Percentiles rank a stretch among this genome's conserved stretches.
Evolutionary conservation across 2,329 filamentous ascomycete genomes (phyloP).

Genomic region (Fusarium transvaalense): DNA sequence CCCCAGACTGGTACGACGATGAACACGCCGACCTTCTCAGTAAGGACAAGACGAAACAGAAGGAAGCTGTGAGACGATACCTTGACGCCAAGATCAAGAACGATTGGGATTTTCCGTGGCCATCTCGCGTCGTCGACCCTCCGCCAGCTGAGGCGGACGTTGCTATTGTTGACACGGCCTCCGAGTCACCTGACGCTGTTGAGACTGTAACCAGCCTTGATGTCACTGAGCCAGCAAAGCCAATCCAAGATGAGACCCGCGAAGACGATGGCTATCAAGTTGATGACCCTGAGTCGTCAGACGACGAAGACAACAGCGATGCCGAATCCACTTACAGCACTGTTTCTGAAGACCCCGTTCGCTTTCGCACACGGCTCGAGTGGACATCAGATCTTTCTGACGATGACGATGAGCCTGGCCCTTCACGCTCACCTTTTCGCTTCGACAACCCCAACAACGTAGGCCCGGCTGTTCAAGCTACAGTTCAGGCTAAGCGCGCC

Average conservation of each 20-base stretch:
- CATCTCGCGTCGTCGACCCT: conserved; percentile 50
- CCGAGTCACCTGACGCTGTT: conserved; percentile 13
- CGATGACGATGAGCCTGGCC: conserved; percentile 58
- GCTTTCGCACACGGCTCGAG: conserved; percentile 65
- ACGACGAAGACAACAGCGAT: conserved; percentile 48
- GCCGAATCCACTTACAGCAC: conserved; percentile 67
- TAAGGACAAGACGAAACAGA: conserved; percentile 72
- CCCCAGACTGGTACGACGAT: conserved; percentile 57
- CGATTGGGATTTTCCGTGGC: conserved; percentile 73
- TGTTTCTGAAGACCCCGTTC: conserved; percentile 66
- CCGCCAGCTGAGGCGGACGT: conserved; percentile 13
- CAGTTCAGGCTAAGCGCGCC: conserved; percentile 63
- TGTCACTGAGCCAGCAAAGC: conserved; percentile 19
- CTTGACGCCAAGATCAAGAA: conserved; percentile 66
- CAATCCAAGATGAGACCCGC: conserved; percentile 50
- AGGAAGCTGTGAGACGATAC: conserved; percentile 70
- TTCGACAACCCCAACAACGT: conserved; percentile 65
- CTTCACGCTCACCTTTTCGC: conserved; percentile 61
- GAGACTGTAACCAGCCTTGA: conserved; percentile 23
- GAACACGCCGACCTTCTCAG: conserved; percentile 72
- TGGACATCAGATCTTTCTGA: conserved; percentile 71
- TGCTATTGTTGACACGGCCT: conserved; percentile 14
- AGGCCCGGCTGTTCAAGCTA: conserved; percentile 57
- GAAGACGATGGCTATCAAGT: conserved; percentile 54
- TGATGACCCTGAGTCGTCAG: conserved; percentile 56